Evolutionary conservation across 176 grass and related monocot species (phyloP), one percentile per base, ranked within the genome.

Genomic region (Echinochloa phyllopogon): DNA sequence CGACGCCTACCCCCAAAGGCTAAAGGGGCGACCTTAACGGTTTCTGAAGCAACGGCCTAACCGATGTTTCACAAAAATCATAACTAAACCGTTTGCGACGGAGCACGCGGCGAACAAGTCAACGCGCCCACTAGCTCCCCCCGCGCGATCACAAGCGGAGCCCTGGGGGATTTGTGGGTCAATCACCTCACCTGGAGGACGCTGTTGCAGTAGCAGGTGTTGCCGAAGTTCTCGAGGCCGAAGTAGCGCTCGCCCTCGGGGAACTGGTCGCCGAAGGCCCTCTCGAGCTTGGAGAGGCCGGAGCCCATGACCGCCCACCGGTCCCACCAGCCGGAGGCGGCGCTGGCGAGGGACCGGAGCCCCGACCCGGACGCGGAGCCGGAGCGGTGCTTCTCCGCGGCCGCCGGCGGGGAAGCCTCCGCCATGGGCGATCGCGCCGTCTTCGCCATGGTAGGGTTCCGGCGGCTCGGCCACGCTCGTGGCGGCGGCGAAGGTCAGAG

Each of bases 161-260:
- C n/a, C 25, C 41, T 43, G 49, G 12, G 48, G 6, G 50, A 76
- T 52, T 15, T 10, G 6, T 16, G 62, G 71, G 15, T 14, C 1
- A n/a, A 43, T 5, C 37, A 69, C n/a, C 37, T 85, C 21, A 97
- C 95, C 95, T 98, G 95, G 65, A 98, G 80, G 59, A 98, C 95
- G 87, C 95, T 98, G 85, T 98, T 98, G 89, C 95, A 98, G 65
- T 98, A 95, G 93, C 95, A 98, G 44, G 95, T 98, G 70, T 98
- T 98, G 85, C 95, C 95, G 50, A 95, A 98, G 86, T 98, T 98
- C 83, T 98, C 95, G 47, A 98, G 91, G 15, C 95, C 95, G 80
- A 95, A 98, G 78, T 98, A 98, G 84, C 91, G 91, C 85, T 95
- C 95, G 13, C 95, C 93, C 83, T 98, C 93, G 9, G 95, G 95